phyloP scores from a whole-genome alignment of 495 filamentous ascomycete genomes.

The Aspergillus sclerotioniger region DNA sequence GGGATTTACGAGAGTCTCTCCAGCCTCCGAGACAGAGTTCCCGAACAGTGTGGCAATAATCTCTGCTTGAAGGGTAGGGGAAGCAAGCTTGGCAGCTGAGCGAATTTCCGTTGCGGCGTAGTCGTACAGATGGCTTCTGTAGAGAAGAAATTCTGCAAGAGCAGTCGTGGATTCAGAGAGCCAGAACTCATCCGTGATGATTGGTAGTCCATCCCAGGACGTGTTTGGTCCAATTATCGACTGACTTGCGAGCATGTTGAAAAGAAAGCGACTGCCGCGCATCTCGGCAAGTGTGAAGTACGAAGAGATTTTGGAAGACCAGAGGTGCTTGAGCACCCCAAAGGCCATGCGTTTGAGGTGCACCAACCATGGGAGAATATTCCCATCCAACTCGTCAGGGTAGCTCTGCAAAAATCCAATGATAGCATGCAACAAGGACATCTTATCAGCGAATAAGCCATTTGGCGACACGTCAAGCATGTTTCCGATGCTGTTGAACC shows the following conservation, averaged over 20 bases:
- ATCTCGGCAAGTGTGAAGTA: constrained; percentile 72
- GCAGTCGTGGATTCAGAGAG: constrained; percentile 58
- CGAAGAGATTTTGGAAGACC: constrained; percentile 80
- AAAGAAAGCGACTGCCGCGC: constrained; percentile 69
- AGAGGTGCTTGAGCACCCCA: constrained; percentile 75
- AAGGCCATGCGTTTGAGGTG: constrained; percentile 70
- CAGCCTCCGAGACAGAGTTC: constrained; percentile 60
- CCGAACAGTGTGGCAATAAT: constrained; percentile 79
- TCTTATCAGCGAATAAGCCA: constrained; percentile 61
- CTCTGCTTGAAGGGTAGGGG: constrained; percentile 72
- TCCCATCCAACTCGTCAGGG: constrained; percentile 59
- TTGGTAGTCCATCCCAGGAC: constrained; percentile 64
- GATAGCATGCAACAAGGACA: constrained; percentile 81
- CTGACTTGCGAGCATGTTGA: constrained; percentile 65
- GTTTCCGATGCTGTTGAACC: constrained; percentile 71
- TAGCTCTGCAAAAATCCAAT: constrained; percentile 62
- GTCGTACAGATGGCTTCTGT: constrained; percentile 71
- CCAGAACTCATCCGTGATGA: constrained; percentile 60
- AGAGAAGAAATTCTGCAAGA: constrained; percentile 69
- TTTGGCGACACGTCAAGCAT: constrained; percentile 61
- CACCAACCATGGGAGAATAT: constrained; percentile 66
- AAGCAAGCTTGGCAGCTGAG: constrained; percentile 63
- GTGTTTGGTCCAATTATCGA: constrained; percentile 59
- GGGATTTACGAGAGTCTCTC: constrained; percentile 59
- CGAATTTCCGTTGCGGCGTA: constrained; percentile 84